phyloP scores from a whole-genome alignment of 495 filamentous ascomycete species.

The Cercophora scortea region DNA sequence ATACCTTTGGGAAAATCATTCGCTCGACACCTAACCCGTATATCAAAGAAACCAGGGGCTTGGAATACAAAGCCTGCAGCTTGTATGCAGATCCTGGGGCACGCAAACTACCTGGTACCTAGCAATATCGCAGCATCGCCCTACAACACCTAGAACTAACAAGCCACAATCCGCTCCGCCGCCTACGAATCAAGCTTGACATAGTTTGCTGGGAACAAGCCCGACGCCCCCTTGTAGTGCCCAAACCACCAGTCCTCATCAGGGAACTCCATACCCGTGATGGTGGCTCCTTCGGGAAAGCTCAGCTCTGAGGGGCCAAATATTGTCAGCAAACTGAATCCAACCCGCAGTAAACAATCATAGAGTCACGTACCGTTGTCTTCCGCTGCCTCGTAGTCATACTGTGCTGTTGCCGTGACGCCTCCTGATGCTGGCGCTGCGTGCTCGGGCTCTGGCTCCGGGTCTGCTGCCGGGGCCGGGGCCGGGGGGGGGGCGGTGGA shows the following conservation, averaged over 20 bases:
- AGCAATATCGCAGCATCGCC: too few relatives aligned
- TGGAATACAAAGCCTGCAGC: too few relatives aligned
- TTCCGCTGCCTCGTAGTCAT: slow-evolving; percentile 96
- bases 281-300: slow-evolving; percentile 82
- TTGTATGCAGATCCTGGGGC: too few relatives aligned
- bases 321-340: not conserved
- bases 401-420: slow-evolving; percentile 72
- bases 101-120: too few relatives aligned
- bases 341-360: not conserved
- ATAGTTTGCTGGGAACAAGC: slow-evolving; percentile 90
- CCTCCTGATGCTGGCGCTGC: slow-evolving; percentile 28
- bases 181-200: slow-evolving; percentile 54
- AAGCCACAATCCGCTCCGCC: too few relatives aligned
- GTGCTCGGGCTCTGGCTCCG: slow-evolving; percentile 13
- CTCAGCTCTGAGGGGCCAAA: slow-evolving; percentile 52
- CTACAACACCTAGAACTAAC: too few relatives aligned
- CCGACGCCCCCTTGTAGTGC: slow-evolving; percentile 66
- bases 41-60: too few relatives aligned
- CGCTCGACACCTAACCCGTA: too few relatives aligned
- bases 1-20: too few relatives aligned
- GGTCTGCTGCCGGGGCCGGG: slow-evolving; percentile 11
- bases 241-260: slow-evolving; percentile 99
- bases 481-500: slow-evolving; percentile 25
- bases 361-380: slow-evolving; percentile 59
- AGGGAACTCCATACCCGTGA: slow-evolving; percentile 73